A percentile compares a stretch with the other conserved stretches of the same genome.
These are phyloP conservation scores for Barnettozyma salicaria DNA, from an alignment of 805 yeast species.

Conservation along the genomic window DNA sequence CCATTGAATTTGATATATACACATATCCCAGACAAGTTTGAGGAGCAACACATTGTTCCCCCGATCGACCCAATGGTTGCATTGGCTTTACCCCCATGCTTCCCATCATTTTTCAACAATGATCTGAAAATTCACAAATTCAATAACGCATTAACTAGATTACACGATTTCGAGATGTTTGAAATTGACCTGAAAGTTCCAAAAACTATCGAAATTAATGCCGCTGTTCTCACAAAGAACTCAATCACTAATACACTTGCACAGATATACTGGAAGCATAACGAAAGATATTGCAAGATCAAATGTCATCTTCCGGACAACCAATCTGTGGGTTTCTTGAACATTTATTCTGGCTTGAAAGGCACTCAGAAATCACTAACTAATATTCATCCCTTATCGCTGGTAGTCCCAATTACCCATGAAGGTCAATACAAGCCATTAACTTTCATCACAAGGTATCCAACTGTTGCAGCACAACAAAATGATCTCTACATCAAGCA, in stretches of 20 bases:
- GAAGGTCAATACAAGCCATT: constrained; percentile 55
- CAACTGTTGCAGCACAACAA: constrained; percentile 60
- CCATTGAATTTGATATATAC: constrained; percentile 76
- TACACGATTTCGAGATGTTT: constrained; percentile 69
- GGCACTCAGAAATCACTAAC: constrained; percentile 53
- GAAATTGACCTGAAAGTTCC: constrained; percentile 77
- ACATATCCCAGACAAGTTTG: constrained; percentile 75
- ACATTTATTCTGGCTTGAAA: constrained; percentile 64
- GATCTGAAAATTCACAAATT: constrained; percentile 56
- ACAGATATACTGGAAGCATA: constrained; percentile 71
- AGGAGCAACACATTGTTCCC: constrained; percentile 82
- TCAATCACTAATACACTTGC: constrained; percentile 50
- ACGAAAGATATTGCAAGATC: constrained; percentile 61
- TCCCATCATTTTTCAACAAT: constrained; percentile 68
- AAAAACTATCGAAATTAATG: constrained; percentile 57
- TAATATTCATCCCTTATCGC: constrained; percentile 60
- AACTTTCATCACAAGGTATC: constrained; percentile 65
- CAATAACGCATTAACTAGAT: constrained; percentile 68
- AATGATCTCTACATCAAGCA: constrained; percentile 77
- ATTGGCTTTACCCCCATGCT: constrained; percentile 76
- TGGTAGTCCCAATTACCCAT: constrained; percentile 72
- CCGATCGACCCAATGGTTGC: constrained; percentile 75
- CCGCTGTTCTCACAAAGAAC: constrained; percentile 46
- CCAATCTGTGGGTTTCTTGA: constrained; percentile 63
- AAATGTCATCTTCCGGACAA: constrained; percentile 76